Conservation (phyloP, 2,329 filamentous ascomycete species). For the Ambrosiella beaveri region DNA sequence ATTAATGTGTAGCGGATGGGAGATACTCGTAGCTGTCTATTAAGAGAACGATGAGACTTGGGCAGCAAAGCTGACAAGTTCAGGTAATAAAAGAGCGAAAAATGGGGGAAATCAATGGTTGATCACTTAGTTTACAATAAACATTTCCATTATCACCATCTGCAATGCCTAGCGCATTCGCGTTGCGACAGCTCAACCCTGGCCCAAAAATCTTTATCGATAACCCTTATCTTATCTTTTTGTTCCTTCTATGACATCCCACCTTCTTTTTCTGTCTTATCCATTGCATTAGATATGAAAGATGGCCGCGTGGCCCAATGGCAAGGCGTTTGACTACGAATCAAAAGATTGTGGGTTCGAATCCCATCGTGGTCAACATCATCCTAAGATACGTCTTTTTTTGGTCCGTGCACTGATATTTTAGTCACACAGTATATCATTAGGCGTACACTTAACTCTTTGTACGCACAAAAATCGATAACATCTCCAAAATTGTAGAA, state of each 20-base stretch:
- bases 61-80: no score
- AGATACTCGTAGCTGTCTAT: background rate
- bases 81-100: background rate
- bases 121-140: no score
- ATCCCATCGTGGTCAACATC: slow-evolving; percentile 11
- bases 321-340: slow-evolving; percentile 14
- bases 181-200: background rate
- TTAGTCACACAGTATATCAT: no score
- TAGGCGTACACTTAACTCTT: background rate
- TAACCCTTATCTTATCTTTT: slow-evolving; percentile 4
- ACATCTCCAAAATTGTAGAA: background rate
- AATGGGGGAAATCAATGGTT: no score
- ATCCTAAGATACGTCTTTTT: background rate
- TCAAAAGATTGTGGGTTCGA: slow-evolving; percentile 14
- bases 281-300: no score
- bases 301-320: slow-evolving; percentile 12
- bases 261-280: no score
- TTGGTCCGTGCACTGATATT: background rate
- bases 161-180: background rate
- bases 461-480: background rate
- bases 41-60: no score
- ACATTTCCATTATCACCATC: background rate
- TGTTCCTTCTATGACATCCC: background rate
- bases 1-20: background rate
- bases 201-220: slow-evolving; percentile 7